Evolutionary conservation across 139 green algal species (phyloP), one percentile per base, ranked within the genome.

Genomic region (Haematococcus sp.): DNA sequence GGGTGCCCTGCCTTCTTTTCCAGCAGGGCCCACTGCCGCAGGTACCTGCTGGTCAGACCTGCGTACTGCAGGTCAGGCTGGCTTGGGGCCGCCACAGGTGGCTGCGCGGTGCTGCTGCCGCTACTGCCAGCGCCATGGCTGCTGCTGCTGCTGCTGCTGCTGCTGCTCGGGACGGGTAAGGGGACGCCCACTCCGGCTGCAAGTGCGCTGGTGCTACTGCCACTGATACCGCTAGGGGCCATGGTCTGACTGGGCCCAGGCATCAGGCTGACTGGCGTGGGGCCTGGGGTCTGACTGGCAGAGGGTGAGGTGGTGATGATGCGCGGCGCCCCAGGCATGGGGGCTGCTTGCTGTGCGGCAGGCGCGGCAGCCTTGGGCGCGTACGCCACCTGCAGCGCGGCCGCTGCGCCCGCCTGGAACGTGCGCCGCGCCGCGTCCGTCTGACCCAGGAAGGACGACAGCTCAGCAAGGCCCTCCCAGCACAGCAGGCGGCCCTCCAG

Each of bases 1-100:
- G 84, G 49, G 25, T 90, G 70, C 5, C 84, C 86, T 23, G 70
- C 44, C 70, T 82, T 80, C 84, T 92, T 91, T 78, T 95, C 90
- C 43, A 95, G 84, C 22, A 84, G 67, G 7, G 83, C 90, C 78
- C 84, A 91, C 34, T 82, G 76, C 4, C 88, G 69, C 68, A 91
- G 76, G 63, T 88, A 89, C 35, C 87, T 84, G 0, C 63, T 59
- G 35, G 34, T 70, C 2, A 70, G 23, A 30, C 63, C 63, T n/a
- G 31, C 19, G 35, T 70, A 70, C 33, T 32, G 20, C 34, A 4
- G 7, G 15, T 25, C 40, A 52, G 60, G 60, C 31, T 20, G 33
- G n/a, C 3, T 19, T 11, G 58, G 25, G 58, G 3, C 58, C 4
- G 58, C 58, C 11, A 65, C n/a, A 49, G 35, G 27, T 34, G 25